These are phyloP conservation scores for Penicillium expansum DNA, from an alignment of 2,329 filamentous ascomycete genomes.

Conservation along the genomic window DNA sequence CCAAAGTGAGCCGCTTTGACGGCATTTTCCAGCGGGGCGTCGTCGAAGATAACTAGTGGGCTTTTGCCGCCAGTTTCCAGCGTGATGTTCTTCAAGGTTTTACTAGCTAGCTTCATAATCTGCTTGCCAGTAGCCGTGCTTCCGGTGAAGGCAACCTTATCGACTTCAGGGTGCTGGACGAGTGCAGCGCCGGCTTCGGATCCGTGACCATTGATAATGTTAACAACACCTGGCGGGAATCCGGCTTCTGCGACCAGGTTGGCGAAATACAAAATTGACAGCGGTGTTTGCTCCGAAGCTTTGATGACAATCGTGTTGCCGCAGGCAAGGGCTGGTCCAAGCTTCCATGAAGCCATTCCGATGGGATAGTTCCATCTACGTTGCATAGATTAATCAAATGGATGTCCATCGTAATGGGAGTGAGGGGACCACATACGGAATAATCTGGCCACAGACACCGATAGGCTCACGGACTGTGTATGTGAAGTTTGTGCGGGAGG, in stretches of 20 bases:
- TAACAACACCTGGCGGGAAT: neutral
- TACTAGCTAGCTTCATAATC: no score
- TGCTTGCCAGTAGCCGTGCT: neutral
- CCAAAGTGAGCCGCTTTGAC: no score
- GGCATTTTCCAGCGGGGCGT: no score
- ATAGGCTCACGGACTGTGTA: no score
- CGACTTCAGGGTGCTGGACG: neutral
- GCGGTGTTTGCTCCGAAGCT: neutral
- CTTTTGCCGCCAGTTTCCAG: no score
- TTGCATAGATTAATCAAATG: no score
- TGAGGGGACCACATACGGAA: no score
- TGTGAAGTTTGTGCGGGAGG: no score
- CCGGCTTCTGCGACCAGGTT: neutral
- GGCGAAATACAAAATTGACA: neutral
- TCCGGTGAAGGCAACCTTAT: neutral
- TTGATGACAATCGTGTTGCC: neutral
- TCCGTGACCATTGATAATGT: neutral
- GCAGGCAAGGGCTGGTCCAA: neutral
- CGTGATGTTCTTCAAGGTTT: no score
- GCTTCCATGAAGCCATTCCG: neutral
- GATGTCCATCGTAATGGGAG: no score
- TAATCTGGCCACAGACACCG: no score
- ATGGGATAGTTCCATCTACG: neutral
- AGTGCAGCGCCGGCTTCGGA: neutral
- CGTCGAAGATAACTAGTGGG: no score